A percentile compares a stretch with the other conserved stretches of the same genome.
Evolutionary conservation across 2,329 filamentous ascomycete species (phyloP).

Genomic region (Camillea tinctor): DNA sequence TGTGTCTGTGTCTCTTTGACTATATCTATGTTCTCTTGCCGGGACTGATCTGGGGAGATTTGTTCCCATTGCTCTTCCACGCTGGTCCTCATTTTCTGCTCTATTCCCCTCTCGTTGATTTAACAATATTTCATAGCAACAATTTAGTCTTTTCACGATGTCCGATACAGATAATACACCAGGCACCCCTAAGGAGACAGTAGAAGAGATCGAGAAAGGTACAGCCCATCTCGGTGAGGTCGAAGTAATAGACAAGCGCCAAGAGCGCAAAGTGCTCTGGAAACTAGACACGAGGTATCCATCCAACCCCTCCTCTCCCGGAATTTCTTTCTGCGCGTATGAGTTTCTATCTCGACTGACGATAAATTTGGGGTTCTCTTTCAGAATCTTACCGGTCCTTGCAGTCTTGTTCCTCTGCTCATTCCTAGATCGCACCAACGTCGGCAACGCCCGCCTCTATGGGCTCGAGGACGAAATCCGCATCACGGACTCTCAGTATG

Average conservation of each 20-base stretch:
- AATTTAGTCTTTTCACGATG: constrained; percentile 11
- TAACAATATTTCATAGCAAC: too few species aligned
- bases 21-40: too few species aligned
- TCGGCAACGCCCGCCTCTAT: constrained; percentile 68
- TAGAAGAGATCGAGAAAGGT: constrained; percentile 29
- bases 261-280: constrained; percentile 46
- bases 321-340: too few species aligned
- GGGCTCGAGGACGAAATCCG: constrained; percentile 57
- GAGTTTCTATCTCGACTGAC: constrained; percentile 6
- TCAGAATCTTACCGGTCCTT: constrained; percentile 61
- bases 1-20: too few species aligned
- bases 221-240: constrained; percentile 3
- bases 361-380: not conserved
- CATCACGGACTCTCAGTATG: constrained; percentile 62
- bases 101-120: not conserved
- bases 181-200: constrained; percentile 15
- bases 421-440: constrained; percentile 67
- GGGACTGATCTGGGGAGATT: too few species aligned
- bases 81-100: too few species aligned
- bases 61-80: too few species aligned
- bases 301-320: too few species aligned
- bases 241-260: constrained; percentile 19
- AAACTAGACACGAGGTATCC: constrained; percentile 53
- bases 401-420: constrained; percentile 65
- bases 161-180: constrained; percentile 12